phyloP scores from a whole-genome alignment of 2,329 filamentous ascomycete species.

The Aspergillus pseudoviridinutans region DNA sequence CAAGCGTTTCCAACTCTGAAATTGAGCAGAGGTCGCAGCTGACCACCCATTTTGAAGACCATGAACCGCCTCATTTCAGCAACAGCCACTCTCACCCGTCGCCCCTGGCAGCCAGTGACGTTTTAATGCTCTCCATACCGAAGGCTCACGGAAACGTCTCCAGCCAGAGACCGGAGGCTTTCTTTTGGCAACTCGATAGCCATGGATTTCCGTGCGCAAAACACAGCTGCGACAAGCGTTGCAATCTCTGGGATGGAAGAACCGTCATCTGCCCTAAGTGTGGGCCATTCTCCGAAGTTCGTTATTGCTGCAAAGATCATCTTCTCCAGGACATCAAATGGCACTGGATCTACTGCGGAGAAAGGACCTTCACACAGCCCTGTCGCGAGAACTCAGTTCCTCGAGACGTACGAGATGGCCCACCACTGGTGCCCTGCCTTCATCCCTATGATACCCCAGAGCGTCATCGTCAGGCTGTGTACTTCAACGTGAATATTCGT shows the following conservation, averaged over 20 bases:
- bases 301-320: slow-evolving; percentile 38
- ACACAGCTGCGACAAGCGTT: slow-evolving; percentile 25
- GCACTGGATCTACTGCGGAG: slow-evolving; percentile 32
- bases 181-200: slow-evolving; percentile 46
- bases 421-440: slow-evolving; percentile 24
- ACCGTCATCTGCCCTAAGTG: slow-evolving; percentile 38
- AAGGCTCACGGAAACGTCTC: slow-evolving; percentile 13
- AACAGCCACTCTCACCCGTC: slow-evolving; percentile 4
- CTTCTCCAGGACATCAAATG: slow-evolving; percentile 30
- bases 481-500: slow-evolving; percentile 20
- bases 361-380: slow-evolving; percentile 17
- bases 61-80: neutral
- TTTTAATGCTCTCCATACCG: neutral
- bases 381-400: slow-evolving; percentile 20
- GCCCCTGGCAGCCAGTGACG: neutral
- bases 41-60: neutral
- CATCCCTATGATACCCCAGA: slow-evolving; percentile 31
- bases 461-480: slow-evolving; percentile 34
- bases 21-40: neutral
- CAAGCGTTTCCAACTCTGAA: neutral
- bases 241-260: slow-evolving; percentile 27
- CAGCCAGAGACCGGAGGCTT: slow-evolving; percentile 14
- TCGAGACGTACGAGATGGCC: slow-evolving; percentile 11
- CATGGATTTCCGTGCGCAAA: slow-evolving; percentile 43
- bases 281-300: slow-evolving; percentile 35